Base-by-base conservation (phyloP, 371 early-diverging fungal genomes). In the Conidiobolus incongruus region DNA sequence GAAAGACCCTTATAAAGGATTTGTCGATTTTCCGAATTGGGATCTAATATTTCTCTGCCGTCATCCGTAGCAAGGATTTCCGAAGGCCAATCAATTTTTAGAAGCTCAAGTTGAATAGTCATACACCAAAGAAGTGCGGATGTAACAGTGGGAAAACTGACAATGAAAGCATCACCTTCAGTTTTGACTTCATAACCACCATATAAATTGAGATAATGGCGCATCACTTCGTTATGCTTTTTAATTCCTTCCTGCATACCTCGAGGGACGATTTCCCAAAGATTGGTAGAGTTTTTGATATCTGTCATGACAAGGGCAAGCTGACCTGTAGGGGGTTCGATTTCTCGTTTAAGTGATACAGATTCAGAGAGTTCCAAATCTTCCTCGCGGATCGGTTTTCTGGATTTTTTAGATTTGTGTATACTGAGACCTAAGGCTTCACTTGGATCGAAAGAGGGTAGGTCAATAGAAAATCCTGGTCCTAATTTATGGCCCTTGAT, bases 181-280 rank as follows among this genome's bases (percentile, higher is more conserved):
- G 91, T 92, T 55, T 94, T 94, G 39, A 94, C 95, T 55, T 94
- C 95, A 51, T 94, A 94, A 16, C 95, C 95, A 24, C 85, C 87
- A 30, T 78, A 72, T 31, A 70, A 68, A 34, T 81, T 66, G 34
- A 94, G 59, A 21, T 77, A 69, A 33, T 77, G 66, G 4, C 92
- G 69, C 83, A 94, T 81, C 4, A 80, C 68, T 10, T 53, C 50
- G 55, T 89, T 86, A 56, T 94, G 94, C 22, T 75, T 72, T 54
- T 81, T 78, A 58, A 86, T 82, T 7, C 91, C 84, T 16, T 72
- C 63, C 36, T 77, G 68, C 94, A 94, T 94, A 3, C 79, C 82
- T 19, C 68, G 67, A 1, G 79, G 77, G 40, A 77, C 69, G n/a
- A 66, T 82, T 51, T 90, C 86, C 94, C 94, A 94, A n/a, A 89